A percentile compares a stretch with the other conserved stretches of the same genome.
Conservation (phyloP, 148 eudicot species). For the Rhododendron ovatum region DNA sequence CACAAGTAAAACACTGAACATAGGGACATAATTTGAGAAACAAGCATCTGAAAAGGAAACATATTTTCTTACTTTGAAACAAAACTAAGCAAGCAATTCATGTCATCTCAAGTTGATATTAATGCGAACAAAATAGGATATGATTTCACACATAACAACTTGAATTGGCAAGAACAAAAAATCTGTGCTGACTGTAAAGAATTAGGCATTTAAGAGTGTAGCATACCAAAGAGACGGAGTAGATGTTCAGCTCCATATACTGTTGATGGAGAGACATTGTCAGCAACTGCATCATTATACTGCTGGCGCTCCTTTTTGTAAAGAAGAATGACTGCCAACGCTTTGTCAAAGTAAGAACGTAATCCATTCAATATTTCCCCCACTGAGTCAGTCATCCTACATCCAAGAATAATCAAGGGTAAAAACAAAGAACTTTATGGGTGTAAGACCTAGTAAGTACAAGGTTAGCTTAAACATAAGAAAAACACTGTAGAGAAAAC, state of each 20-base stretch:
- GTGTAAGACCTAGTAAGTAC: background rate
- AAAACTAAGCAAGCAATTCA: constrained; percentile 5
- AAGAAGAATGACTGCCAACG: constrained; percentile 73
- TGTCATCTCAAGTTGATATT: background rate
- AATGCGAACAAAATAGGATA: background rate
- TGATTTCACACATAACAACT: background rate
- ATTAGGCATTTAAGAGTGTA: background rate
- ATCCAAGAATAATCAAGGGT: constrained; percentile 6
- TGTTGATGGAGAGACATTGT: constrained; percentile 74
- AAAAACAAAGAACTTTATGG: background rate
- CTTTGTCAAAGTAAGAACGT: constrained; percentile 85
- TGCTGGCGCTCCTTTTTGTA: constrained; percentile 92
- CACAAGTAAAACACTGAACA: constrained; percentile 3
- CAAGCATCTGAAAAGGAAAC: constrained; percentile 9
- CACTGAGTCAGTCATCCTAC: constrained; percentile 68
- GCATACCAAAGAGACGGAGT: constrained; percentile 93
- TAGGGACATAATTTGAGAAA: background rate
- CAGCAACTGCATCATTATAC: constrained; percentile 62
- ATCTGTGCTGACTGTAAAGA: background rate
- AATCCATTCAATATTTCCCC: constrained; percentile 84
- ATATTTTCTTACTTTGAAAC: background rate
- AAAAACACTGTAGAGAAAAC: background rate
- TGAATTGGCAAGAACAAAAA: background rate
- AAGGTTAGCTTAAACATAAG: background rate
- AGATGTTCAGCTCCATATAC: constrained; percentile 97